Evolutionary conservation across 2,329 filamentous ascomycete genomes (phyloP), one percentile per base, ranked within the genome.

Genomic region (Rugonectria rugulosa): DNA sequence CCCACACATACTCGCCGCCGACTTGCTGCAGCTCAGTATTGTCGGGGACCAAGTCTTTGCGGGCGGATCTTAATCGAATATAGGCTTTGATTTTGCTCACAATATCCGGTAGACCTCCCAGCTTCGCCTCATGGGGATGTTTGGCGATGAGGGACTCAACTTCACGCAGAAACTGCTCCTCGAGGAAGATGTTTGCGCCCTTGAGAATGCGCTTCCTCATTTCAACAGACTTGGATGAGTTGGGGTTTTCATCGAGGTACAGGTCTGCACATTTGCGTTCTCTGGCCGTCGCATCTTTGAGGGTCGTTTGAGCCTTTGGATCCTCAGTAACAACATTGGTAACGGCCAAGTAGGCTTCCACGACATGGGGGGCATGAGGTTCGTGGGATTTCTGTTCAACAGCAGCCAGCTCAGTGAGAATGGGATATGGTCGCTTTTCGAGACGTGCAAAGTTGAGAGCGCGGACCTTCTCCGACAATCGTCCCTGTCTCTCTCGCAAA

Each of bases 51-150:
- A 98, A 83, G 68, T 96, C 92, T 74, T 93, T 96, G 56, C 92
- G 86, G 2, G 85, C 83, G 36, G 88, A 85, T 57, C 91, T 87
- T 54, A 97, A 82, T 43, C 93, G 87, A 64, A 99, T 91, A 70
- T 94, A 99, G 7, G 92, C 95, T 69, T 91, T 91, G 69, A 97
- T 89, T 76, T 96, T 96, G 79, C 91, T 96, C 62, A 93, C 83
- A 19, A 92, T 85, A 50, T 93, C 92, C 1, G 95, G 95, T 34
- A 92, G 85, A 61, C 95, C 95, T 56, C 95, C 95, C 36, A 97
- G 83, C 69, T 91, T 91, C 24, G 95, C 94, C 70, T 97, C 93
- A 51, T 89, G 86, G 2, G 93, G 92, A 70, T 95, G 91, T 73
- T 90, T 96, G 32, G 85, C 82, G 57, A 99, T 89, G 34, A 90